Percentiles rank a stretch among this genome's conserved stretches.
Conservation (phyloP, 139 green algal genomes). For the Asterochloris erici region DNA sequence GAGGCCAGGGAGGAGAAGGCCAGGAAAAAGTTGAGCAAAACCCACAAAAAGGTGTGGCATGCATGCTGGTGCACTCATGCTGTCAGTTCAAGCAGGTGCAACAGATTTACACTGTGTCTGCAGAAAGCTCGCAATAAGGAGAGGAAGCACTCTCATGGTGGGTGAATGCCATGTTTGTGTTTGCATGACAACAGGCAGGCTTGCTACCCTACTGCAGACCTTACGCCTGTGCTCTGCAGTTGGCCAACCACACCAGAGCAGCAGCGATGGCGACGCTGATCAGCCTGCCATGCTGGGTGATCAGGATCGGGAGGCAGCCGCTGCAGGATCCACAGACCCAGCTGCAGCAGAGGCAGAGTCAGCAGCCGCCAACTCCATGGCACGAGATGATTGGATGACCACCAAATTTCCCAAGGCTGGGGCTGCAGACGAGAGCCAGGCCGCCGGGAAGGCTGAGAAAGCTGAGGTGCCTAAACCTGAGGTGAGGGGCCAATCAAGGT, state of each 20-base stretch:
- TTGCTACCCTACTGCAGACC: background rate
- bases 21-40: constrained; percentile 32
- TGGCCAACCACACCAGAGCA: background rate
- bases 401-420: constrained; percentile 28
- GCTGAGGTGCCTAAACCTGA: constrained; percentile 4
- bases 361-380: background rate
- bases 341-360: constrained; percentile 6
- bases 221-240: background rate
- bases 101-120: background rate
- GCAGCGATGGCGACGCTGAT: background rate
- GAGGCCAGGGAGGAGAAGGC: constrained; percentile 14
- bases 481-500: background rate
- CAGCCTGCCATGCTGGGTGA: background rate
- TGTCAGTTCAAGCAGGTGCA: background rate
- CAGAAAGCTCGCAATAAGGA: background rate
- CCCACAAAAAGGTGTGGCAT: constrained; percentile 27
- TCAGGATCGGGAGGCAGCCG: background rate
- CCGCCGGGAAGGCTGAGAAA: constrained; percentile 12
- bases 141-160: background rate
- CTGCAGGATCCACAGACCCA: background rate
- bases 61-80: background rate
- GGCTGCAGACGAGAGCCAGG: background rate
- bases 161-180: background rate
- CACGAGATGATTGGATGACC: constrained; percentile 68
- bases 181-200: background rate